Percentiles rank a stretch among this genome's conserved stretches.
These are phyloP conservation scores for Aphanocladium album DNA, from an alignment of 2,329 filamentous ascomycete genomes.

Conservation along the genomic window DNA sequence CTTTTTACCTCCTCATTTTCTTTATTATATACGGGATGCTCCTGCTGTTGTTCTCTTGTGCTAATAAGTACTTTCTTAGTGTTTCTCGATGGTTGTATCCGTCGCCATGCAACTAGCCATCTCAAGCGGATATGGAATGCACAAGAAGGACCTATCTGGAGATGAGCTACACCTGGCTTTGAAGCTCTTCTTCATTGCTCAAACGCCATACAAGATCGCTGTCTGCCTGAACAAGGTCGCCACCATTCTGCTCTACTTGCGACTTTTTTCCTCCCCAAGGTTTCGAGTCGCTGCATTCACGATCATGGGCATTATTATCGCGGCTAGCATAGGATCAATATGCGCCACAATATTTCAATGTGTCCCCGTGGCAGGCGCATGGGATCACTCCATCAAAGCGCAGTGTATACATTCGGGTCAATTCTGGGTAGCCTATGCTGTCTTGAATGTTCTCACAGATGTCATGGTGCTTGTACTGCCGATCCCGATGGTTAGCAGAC, in stretches of 20 bases:
- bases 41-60: not conserved
- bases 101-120: slow-evolving; percentile 31
- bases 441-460: slow-evolving; percentile 34
- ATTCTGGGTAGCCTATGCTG: slow-evolving; percentile 42
- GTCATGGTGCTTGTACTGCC: slow-evolving; percentile 32
- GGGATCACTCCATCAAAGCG: slow-evolving; percentile 34
- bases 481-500: slow-evolving; percentile 28
- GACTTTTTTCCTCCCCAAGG: slow-evolving; percentile 40
- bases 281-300: slow-evolving; percentile 35
- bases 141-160: slow-evolving; percentile 28
- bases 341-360: slow-evolving; percentile 43
- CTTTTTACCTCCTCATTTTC: too few species aligned
- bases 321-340: slow-evolving; percentile 37
- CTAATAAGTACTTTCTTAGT: slow-evolving; percentile 16
- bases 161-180: slow-evolving; percentile 20
- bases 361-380: slow-evolving; percentile 37
- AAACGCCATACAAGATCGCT: slow-evolving; percentile 45
- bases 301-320: slow-evolving; percentile 34
- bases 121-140: slow-evolving; percentile 35
- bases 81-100: slow-evolving; percentile 27
- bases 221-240: slow-evolving; percentile 48
- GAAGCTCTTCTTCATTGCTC: slow-evolving; percentile 41
- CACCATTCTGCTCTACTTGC: slow-evolving; percentile 44
- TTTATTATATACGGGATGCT: too few species aligned
- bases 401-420: slow-evolving; percentile 37